Percentiles rank a stretch among this genome's conserved stretches.
Conservation (phyloP, 169 alveolate species). For the Eimeria sp. region DNA sequence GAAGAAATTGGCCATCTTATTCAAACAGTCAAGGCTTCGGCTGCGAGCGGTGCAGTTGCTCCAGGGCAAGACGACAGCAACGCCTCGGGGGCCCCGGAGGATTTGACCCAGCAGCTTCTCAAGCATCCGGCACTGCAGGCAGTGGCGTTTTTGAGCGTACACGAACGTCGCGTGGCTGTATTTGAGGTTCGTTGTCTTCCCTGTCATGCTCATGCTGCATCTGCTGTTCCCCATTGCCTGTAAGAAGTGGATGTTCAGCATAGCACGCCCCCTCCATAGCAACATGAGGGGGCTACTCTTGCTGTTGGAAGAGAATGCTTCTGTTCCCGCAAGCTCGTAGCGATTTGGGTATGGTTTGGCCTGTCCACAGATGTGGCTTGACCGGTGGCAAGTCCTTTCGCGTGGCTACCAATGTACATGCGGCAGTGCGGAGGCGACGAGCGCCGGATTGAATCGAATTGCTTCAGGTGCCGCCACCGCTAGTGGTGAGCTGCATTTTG, state of each 20-base stretch:
- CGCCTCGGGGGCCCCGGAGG: not conserved
- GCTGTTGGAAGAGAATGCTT: not conserved
- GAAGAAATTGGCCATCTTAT: conserved; percentile 50
- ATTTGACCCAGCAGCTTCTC: conserved; percentile 42
- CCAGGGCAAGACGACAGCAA: not conserved
- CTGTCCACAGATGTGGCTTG: conserved; percentile 63
- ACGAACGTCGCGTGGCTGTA: conserved; percentile 73
- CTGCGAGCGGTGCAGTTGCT: not conserved
- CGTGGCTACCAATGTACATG: conserved; percentile 63
- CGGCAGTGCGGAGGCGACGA: conserved; percentile 73
- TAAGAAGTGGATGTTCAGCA: not conserved
- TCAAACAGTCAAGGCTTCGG: conserved; percentile 11
- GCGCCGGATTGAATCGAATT: not conserved
- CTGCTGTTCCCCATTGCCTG: not conserved
- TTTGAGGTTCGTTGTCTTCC: conserved; percentile 36
- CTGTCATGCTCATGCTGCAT: not conserved
- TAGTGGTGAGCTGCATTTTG: conserved; percentile 3
- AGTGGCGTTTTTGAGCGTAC: conserved; percentile 71
- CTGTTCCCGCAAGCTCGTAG: not conserved
- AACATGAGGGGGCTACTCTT: not conserved
- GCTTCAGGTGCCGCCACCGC: not conserved
- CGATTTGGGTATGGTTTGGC: not conserved
- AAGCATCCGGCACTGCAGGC: conserved; percentile 74
- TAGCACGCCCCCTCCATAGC: not conserved
- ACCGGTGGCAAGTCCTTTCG: conserved; percentile 71